Base-by-base conservation (phyloP, 1,284 basidiomycete genomes). In the Pseudozyma pruni region DNA sequence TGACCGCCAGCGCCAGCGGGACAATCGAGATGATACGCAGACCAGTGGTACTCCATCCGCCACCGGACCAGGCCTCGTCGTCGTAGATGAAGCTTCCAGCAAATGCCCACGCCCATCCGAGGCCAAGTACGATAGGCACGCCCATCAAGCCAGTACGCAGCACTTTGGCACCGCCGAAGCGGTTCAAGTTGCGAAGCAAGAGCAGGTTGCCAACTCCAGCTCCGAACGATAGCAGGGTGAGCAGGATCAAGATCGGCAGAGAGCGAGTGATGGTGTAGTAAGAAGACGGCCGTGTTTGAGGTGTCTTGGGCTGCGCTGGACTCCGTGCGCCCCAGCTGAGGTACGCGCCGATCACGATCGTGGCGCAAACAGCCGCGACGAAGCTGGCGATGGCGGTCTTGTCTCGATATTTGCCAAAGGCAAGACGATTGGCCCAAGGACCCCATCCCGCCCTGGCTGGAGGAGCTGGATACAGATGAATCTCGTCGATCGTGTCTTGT, bases 11-110 rank as follows among this genome's bases (percentile, higher is more conserved):
- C 1, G 86, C 81, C 43, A 94, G 87, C 0, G 92, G 91, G 31
- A 92, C 76, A 31, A 93, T 76, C 0, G 93, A 88, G 80, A 93
- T 91, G 44, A 94, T 79, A 19, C 94, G 88, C 13, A 93, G 83
- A 89, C 92, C 93, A 75, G 91, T 88, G 60, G 88, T 90, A 83
- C 90, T 90, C 64, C 91, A 91, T 86, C 89, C 90, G 10, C 90
- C 90, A 17, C 83, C 83, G 27, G 88, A 88, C 58, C 88, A 88
- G 27, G 85, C 84, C 55, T 88, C 86, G 13, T 85, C 87, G 63
- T 90, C 89, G 85, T 90, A 90, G 86, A 93, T 91, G 76, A 95
- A 95, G 78, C 91, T 93, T 27, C 91, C 93, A 8, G 90, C 87
- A 74, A 95, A 91, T 1, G 92, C 91, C 90, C 92, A 94, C 53